Conservation (phyloP, 495 filamentous ascomycete genomes). For the Xylaria castorea region DNA sequence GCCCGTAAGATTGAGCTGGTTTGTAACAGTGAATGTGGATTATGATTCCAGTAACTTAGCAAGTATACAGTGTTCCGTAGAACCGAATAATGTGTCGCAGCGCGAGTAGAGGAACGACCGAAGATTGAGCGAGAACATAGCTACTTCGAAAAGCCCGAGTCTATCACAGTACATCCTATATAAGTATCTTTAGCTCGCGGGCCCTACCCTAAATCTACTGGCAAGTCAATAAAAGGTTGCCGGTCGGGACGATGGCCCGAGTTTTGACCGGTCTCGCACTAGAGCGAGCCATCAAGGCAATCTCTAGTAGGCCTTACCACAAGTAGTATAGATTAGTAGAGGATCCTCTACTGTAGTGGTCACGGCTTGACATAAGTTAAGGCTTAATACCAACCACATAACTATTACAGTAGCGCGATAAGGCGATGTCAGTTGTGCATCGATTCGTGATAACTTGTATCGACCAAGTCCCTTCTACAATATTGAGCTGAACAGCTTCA, state of each 20-base stretch:
- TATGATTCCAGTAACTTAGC: neutral
- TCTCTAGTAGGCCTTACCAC: neutral
- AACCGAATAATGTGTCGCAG: neutral
- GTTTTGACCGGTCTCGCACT: neutral
- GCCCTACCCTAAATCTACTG: neutral
- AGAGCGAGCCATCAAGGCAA: slow-evolving; percentile 1
- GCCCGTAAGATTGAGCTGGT: neutral
- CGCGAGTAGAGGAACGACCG: neutral
- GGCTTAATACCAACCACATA: neutral
- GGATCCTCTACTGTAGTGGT: too few species aligned
- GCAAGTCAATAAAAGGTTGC: neutral
- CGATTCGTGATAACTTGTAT: neutral
- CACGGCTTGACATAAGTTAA: slow-evolving; percentile 2
- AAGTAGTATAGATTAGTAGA: slow-evolving; percentile 8
- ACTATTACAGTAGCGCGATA: neutral
- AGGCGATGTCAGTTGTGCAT: neutral
- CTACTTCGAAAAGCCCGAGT: neutral
- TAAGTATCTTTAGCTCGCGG: neutral
- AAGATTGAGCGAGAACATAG: slow-evolving; percentile 1
- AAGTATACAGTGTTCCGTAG: neutral
- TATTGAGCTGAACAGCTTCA: neutral
- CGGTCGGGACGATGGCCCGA: slow-evolving; percentile 12
- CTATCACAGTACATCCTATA: neutral
- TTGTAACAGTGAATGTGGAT: neutral
- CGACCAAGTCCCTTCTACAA: too few species aligned